These are phyloP conservation scores for Ceratocystis huliohia DNA, from an alignment of 2,329 filamentous ascomycete genomes.

Conservation along the genomic window DNA sequence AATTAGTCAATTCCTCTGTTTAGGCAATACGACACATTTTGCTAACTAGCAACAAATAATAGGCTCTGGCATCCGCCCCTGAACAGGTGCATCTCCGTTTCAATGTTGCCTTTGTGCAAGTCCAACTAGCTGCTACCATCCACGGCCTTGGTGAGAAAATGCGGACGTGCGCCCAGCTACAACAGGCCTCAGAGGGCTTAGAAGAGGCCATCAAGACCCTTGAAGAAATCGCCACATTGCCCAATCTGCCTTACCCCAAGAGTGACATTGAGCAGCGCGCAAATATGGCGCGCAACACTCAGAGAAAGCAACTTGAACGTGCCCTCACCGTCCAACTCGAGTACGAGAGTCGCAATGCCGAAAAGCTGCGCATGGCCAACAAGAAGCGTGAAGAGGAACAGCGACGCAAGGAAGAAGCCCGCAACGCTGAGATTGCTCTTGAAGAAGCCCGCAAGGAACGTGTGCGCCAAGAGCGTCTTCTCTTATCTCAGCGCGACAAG, in stretches of 20 bases:
- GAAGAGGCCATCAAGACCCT: slow-evolving; percentile 70
- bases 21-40: neutral
- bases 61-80: slow-evolving; percentile 65
- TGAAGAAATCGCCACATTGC: slow-evolving; percentile 49
- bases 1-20: slow-evolving; percentile 22
- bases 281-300: slow-evolving; percentile 93
- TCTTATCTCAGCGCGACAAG: slow-evolving; percentile 64
- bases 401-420: slow-evolving; percentile 62
- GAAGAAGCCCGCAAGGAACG: slow-evolving; percentile 65
- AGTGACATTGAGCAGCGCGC: slow-evolving; percentile 87
- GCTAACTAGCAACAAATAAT: neutral
- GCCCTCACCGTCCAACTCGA: slow-evolving; percentile 73
- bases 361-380: slow-evolving; percentile 70
- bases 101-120: slow-evolving; percentile 95
- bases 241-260: slow-evolving; percentile 72
- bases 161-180: slow-evolving; percentile 65
- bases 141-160: slow-evolving; percentile 62
- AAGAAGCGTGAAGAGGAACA: slow-evolving; percentile 71
- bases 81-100: slow-evolving; percentile 88
- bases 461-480: slow-evolving; percentile 73
- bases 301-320: slow-evolving; percentile 80
- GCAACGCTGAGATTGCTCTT: slow-evolving; percentile 51
- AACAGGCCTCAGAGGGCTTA: slow-evolving; percentile 66
- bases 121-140: slow-evolving; percentile 76
- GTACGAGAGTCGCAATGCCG: slow-evolving; percentile 86